Evolutionary conservation across 495 filamentous ascomycete species (phyloP), one percentile per base, ranked within the genome.

Genomic region (Penicillium subrubescens): DNA sequence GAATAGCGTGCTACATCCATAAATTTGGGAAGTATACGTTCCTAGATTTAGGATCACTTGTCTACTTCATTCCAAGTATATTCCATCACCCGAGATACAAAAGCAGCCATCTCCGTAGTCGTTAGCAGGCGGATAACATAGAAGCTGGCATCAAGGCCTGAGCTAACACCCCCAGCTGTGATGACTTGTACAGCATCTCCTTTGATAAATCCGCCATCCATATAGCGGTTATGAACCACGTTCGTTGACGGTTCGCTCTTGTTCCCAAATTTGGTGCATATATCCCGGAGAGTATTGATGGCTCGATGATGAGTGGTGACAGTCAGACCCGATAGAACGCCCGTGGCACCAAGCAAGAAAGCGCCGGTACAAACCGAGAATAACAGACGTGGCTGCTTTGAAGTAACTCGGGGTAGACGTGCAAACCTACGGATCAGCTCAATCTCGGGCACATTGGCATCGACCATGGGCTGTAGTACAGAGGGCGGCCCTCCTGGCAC

Each of bases 71-170:
- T 81, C 90, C 91, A 93, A 58, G 81, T 80, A 76, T 90, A 84
- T 79, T 92, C 89, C 82, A 92, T 84, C 50, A 86, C 35, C 53
- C 86, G 80, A 33, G 89, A 87, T 48, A 90, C 87, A 79, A 92
- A 88, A 29, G 86, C 81, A 27, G 90, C 89, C 48, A 83, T 77
- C 23, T 91, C 89, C 64, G 88, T 81, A 14, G 81, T 84, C 23
- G 92, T 88, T 73, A 94, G 78, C 58, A 87, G 87, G 76, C 86
- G 88, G 54, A 94, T 89, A 67, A 96, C 78, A 79, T 93, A 92
- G 76, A 93, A 77, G 61, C 86, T 78, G 21, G 90, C 92, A 81
- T 96, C 92, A 34, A 94, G 76, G 63, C 92, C 92, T 72, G 88
- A 86, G 64, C 87, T 88, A 57, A 92, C 80, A 54, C 92, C 92